Base-by-base conservation (phyloP, 1,284 basidiomycete genomes). In the Meira miltonrushii region DNA sequence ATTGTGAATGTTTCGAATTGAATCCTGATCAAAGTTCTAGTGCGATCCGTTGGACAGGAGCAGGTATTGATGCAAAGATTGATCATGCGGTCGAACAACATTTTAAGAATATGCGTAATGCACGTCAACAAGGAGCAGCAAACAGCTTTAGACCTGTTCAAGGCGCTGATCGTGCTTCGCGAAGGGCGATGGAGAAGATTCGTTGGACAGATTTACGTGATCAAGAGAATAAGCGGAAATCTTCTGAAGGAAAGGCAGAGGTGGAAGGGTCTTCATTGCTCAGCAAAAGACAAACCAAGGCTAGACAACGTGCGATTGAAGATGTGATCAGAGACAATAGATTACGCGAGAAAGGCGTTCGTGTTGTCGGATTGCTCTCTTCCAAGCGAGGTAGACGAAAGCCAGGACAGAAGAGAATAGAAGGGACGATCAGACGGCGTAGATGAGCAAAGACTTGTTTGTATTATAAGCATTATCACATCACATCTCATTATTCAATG, bases 1-100 rank as follows among this genome's bases (percentile, higher is more conserved):
- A 77, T 49, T 46, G 76, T 2, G 66, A 65, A 28, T 60, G 60
- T 11, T 73, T 68, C 52, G 54, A 53, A 39, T 59, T 17, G 19
- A n/a, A 57, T 59, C 49, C 51, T 54, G 25, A 61, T 60, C 28
- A 57, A 62, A 15, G 54, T 15, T 5, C 39, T 19, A 37, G 25
- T 12, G 21, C n/a, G n/a, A 33, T 17, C 1, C 11, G 37, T n/a
- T 11, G 12, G 5, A 13, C 43, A 9, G 41, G 52, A 37, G 55
- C 44, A 15, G 33, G 33, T 40, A 40, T 46, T 17, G 55, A 56
- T 21, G 55, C 11, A 17, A 25, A 44, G 1, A 46, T 25, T 37
- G n/a, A 12, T 19, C 39, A n/a, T 40, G 55, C 15, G 6, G 46
- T 49, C 12, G n/a, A 37, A n/a, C 17, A n/a, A n/a, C 21, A 48